phyloP scores from a whole-genome alignment of 345 rosid species.

The Eucalyptus marginata region DNA sequence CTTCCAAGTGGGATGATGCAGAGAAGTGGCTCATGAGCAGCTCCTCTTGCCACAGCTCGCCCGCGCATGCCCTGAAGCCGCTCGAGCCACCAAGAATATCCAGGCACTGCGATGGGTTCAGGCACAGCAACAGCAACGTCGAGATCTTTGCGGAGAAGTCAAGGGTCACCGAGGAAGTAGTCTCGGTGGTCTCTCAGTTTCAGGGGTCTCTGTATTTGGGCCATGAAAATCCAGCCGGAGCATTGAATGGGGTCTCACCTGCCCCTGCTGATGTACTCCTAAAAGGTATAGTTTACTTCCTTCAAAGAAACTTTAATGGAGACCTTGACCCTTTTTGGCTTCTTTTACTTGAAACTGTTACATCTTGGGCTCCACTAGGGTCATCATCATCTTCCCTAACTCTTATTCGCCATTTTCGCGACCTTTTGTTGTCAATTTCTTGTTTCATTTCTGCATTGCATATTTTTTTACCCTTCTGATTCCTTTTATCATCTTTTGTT shows the following conservation, averaged over 20 bases:
- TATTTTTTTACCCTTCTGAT: neutral
- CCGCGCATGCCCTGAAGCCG: slow-evolving; percentile 39
- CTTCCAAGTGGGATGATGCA: slow-evolving; percentile 96
- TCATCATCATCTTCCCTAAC: neutral
- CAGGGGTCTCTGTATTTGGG: neutral
- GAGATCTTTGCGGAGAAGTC: slow-evolving; percentile 57
- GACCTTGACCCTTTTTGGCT: neutral
- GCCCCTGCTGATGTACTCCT: slow-evolving; percentile 34
- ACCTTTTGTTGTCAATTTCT: neutral
- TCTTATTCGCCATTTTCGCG: neutral
- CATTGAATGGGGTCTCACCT: slow-evolving; percentile 28
- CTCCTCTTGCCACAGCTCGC: slow-evolving; percentile 49
- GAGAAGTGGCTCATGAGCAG: slow-evolving; percentile 72
- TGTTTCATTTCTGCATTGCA: neutral
- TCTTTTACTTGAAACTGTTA: neutral
- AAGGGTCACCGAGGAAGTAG: slow-evolving; percentile 37
- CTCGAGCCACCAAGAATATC: slow-evolving; percentile 13
- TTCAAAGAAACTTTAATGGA: neutral
- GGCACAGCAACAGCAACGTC: slow-evolving; percentile 12
- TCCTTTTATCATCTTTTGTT: neutral
- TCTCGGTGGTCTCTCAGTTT: slow-evolving; percentile 17
- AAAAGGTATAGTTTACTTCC: slow-evolving; percentile 35
- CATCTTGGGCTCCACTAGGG: neutral
- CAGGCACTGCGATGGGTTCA: slow-evolving; percentile 15
- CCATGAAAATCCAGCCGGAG: neutral